These are phyloP conservation scores for Strobilomyces confusus DNA, from an alignment of 768 basidiomycete genomes.

Conservation along the genomic window DNA sequence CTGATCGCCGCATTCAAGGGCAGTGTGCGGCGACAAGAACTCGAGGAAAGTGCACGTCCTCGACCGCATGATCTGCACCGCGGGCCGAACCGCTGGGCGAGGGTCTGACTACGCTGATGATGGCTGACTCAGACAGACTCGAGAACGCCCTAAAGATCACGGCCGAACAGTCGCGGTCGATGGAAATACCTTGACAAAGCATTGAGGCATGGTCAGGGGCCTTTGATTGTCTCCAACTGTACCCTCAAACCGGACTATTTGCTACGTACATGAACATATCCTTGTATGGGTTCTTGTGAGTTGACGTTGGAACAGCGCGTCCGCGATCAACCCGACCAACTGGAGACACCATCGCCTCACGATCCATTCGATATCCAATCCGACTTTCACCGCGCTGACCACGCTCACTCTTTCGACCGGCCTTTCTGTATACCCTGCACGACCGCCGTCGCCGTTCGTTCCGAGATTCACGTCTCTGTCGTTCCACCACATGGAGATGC, in stretches of 20 bases:
- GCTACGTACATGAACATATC: constrained; percentile 58
- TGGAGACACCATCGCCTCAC: constrained; percentile 68
- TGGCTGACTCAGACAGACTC: constrained; percentile 63
- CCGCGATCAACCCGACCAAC: constrained; percentile 52
- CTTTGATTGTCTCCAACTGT: no score
- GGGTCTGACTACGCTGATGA: constrained; percentile 42
- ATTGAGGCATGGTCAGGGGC: constrained; percentile 67
- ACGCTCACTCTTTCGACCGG: constrained; percentile 51
- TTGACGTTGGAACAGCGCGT: constrained; percentile 40
- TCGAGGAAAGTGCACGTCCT: constrained; percentile 97
- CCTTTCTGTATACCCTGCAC: constrained; percentile 48
- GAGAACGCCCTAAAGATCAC: constrained; percentile 56
- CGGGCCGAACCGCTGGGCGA: constrained; percentile 67
- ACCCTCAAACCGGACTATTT: constrained; percentile 78
- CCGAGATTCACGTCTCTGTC: constrained; percentile 60
- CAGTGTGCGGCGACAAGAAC: constrained; percentile 71
- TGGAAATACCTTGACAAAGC: constrained; percentile 83
- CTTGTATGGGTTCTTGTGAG: not conserved
- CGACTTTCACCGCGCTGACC: constrained; percentile 32
- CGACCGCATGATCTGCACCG: constrained; percentile 82
- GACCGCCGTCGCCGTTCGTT: constrained; percentile 56
- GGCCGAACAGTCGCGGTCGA: not conserved
- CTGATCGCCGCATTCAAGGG: constrained; percentile 84
- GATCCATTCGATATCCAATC: constrained; percentile 52
- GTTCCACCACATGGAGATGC: constrained; percentile 87